These are phyloP conservation scores for Dunaliella sp. DNA, from an alignment of 139 green algal species.

Conservation along the genomic window DNA sequence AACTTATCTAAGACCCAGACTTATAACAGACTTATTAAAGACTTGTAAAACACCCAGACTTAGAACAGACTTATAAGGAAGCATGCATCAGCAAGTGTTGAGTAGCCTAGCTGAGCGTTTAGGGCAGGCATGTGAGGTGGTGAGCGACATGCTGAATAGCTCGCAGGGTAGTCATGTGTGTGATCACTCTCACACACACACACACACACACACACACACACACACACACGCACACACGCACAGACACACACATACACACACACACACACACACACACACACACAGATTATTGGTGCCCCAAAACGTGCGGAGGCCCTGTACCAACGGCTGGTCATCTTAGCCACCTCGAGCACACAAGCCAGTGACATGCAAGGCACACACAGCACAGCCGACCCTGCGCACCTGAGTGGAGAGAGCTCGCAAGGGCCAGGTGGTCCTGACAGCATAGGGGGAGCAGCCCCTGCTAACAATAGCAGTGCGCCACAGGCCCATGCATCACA, in stretches of 20 bases:
- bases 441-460: neutral
- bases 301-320: neutral
- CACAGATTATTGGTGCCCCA: neutral
- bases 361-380: too few relatives aligned
- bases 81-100: too few relatives aligned
- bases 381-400: too few relatives aligned
- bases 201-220: neutral
- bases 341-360: too few relatives aligned
- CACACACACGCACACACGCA: too few relatives aligned
- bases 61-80: too few relatives aligned
- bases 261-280: neutral
- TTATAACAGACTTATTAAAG: too few relatives aligned
- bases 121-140: neutral
- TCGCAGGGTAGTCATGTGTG: neutral
- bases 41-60: too few relatives aligned
- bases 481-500: neutral
- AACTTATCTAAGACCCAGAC: too few relatives aligned
- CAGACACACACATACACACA: neutral
- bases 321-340: neutral
- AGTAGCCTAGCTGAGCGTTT: too few relatives aligned
- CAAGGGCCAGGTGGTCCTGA: too few relatives aligned
- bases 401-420: too few relatives aligned
- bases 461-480: neutral
- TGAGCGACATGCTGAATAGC: neutral
- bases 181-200: neutral